A percentile compares a stretch with the other conserved stretches of the same genome.
Evolutionary conservation across 2,329 filamentous ascomycete genomes (phyloP).

Genomic region (Samsoniella hepiali): DNA sequence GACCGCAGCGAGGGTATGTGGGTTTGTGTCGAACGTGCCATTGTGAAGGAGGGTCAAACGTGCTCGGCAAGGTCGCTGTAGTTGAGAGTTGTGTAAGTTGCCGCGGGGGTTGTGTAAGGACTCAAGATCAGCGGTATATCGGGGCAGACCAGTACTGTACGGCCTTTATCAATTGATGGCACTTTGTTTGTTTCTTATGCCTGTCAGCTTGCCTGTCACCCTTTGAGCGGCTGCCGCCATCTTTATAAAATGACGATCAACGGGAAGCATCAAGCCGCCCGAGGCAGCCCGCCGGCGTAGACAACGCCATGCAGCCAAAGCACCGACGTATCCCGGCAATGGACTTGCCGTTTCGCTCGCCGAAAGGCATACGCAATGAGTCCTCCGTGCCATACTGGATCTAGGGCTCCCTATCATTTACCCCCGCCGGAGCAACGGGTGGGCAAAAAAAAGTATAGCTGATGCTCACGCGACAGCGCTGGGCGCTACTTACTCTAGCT

Average conservation of each 20-base stretch:
- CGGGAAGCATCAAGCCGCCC: neutral
- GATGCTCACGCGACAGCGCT: neutral
- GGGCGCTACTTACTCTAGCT: neutral
- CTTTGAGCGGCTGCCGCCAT: neutral
- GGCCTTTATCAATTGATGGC: neutral
- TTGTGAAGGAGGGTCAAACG: neutral
- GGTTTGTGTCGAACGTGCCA: neutral
- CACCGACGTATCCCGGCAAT: neutral
- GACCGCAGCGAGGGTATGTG: neutral
- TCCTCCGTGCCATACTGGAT: neutral
- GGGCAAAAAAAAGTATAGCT: too few relatives aligned
- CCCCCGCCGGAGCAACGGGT: too few relatives aligned
- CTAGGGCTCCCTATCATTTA: too few relatives aligned
- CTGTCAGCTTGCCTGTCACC: too few relatives aligned
- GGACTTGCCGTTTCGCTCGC: neutral
- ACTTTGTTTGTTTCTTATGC: neutral
- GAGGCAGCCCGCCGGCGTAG: neutral
- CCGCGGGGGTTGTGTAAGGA: neutral
- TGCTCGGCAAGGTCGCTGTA: neutral
- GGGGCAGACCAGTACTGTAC: neutral
- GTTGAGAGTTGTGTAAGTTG: neutral
- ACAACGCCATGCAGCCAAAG: neutral
- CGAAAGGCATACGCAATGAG: slow-evolving; percentile 5
- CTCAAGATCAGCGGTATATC: neutral
- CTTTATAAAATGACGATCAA: neutral